Evolutionary conservation across 352 stramenopile genomes (phyloP).

Genomic region (Thalassiosira mediterranea): DNA sequence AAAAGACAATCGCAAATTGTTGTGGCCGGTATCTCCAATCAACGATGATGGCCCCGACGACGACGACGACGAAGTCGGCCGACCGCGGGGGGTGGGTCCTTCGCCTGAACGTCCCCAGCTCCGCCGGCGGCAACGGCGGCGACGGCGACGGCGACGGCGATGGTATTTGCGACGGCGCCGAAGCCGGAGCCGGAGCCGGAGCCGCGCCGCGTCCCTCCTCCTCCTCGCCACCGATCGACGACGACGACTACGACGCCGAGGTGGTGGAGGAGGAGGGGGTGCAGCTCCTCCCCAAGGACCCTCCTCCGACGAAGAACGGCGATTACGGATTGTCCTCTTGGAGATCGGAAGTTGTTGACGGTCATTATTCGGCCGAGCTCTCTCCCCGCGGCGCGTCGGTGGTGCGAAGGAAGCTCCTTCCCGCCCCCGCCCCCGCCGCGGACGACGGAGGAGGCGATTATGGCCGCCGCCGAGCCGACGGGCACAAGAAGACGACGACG

Average conservation of each 20-base stretch:
- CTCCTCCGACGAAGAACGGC: slow-evolving; percentile 7
- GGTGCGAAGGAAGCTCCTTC: too few species aligned
- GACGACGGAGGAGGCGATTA: background rate
- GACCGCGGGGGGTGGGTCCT: slow-evolving; percentile 48
- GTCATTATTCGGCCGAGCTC: slow-evolving; percentile 44
- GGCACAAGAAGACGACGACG: background rate
- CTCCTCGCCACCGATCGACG: background rate
- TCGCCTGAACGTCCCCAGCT: slow-evolving; percentile 35
- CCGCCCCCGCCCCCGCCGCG: too few species aligned
- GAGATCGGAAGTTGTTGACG: too few species aligned
- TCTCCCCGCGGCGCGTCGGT: slow-evolving; percentile 47
- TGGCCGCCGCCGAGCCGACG: slow-evolving; percentile 7
- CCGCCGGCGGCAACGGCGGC: background rate
- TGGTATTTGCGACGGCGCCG: background rate
- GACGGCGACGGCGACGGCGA: slow-evolving; percentile 1
- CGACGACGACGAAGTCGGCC: slow-evolving; percentile 5
- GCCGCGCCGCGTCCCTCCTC: too few species aligned
- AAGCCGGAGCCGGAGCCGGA: too few species aligned
- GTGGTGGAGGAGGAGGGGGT: slow-evolving; percentile 12
- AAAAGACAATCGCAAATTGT: too few species aligned
- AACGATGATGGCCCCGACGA: slow-evolving; percentile 3
- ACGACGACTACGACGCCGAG: slow-evolving; percentile 5
- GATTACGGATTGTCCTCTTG: slow-evolving; percentile 10
- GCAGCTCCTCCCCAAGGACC: slow-evolving; percentile 33
- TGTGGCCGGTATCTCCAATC: too few species aligned